Evolutionary conservation across 345 rosid genomes (phyloP).

Genomic region (Pugionium cornutum): DNA sequence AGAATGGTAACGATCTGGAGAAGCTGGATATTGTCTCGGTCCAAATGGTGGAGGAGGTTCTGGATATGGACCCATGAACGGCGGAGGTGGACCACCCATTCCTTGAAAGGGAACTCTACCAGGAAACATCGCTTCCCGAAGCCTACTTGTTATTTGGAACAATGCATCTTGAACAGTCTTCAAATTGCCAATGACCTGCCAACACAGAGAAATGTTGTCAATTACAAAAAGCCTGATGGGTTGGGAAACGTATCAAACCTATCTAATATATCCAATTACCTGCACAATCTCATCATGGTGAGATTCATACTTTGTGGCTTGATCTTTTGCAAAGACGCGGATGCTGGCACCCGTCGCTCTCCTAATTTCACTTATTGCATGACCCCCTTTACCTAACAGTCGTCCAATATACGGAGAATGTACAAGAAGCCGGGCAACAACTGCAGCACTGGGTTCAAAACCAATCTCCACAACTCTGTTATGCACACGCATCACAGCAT

Average conservation of each 20-base stretch:
- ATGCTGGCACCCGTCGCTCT: constrained; percentile 73
- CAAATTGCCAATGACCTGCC: constrained; percentile 66
- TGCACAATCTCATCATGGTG: constrained; percentile 73
- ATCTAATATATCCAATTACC: constrained; percentile 41
- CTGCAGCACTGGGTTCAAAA: constrained; percentile 64
- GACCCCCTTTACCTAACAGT: constrained; percentile 74
- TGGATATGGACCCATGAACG: constrained; percentile 60
- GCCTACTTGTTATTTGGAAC: constrained; percentile 70
- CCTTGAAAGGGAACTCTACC: constrained; percentile 49
- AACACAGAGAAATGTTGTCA: constrained; percentile 18
- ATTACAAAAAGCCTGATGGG: not conserved
- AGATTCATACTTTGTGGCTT: constrained; percentile 52
- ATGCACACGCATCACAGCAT: constrained; percentile 72
- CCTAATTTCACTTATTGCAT: constrained; percentile 65
- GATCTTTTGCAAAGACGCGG: constrained; percentile 65
- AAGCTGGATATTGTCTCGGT: constrained; percentile 62
- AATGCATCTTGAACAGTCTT: constrained; percentile 77
- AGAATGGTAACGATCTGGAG: constrained; percentile 64
- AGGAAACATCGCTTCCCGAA: constrained; percentile 67
- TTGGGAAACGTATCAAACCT: not conserved
- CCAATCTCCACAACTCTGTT: constrained; percentile 72
- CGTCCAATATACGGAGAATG: constrained; percentile 64
- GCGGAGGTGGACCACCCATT: constrained; percentile 51
- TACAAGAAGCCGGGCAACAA: constrained; percentile 72
- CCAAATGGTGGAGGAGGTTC: constrained; percentile 74